A percentile compares a stretch with the other conserved stretches of the same genome.
phyloP scores from a whole-genome alignment of 2,329 filamentous ascomycete genomes.

The Bipolaris gigantea region DNA sequence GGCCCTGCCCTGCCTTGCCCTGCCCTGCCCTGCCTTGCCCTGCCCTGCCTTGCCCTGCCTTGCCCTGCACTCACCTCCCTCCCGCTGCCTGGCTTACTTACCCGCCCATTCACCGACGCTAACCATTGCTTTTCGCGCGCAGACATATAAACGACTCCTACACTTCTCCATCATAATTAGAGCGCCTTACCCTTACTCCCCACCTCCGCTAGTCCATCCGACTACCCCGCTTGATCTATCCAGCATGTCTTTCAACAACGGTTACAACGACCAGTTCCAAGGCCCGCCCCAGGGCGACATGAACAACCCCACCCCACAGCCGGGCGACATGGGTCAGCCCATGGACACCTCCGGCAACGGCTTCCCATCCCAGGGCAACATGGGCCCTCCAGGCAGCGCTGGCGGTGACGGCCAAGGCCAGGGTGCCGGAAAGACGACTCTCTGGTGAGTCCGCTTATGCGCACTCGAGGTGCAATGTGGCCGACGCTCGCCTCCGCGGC shows the following conservation, averaged over 20 bases:
- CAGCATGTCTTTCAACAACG: slow-evolving; percentile 68
- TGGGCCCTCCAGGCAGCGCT: slow-evolving; percentile 46
- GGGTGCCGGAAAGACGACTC: slow-evolving; percentile 55
- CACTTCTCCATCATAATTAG: slow-evolving; percentile 38
- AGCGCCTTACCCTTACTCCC: slow-evolving; percentile 28
- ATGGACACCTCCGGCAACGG: slow-evolving; percentile 57
- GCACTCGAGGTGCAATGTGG: not conserved
- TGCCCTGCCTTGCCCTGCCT: not conserved
- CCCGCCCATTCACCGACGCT: slow-evolving; percentile 32
- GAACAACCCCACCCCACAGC: slow-evolving; percentile 53
- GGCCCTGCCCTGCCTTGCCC: not conserved
- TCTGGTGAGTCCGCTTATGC: slow-evolving; percentile 49
- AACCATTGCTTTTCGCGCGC: slow-evolving; percentile 22
- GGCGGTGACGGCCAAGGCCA: slow-evolving; percentile 42
- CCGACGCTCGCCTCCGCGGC: not conserved
- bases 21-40: not conserved
- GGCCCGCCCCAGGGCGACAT: slow-evolving; percentile 58
- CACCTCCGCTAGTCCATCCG: slow-evolving; percentile 12
- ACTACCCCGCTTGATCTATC: slow-evolving; percentile 25
- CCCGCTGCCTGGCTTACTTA: slow-evolving; percentile 10
- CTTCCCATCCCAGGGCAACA: slow-evolving; percentile 54
- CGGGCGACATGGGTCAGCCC: slow-evolving; percentile 58
- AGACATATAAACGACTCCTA: slow-evolving; percentile 29
- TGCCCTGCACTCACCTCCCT: slow-evolving; percentile 11
- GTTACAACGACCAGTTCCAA: slow-evolving; percentile 61